Evolutionary conservation across 306 rosid genomes (phyloP).

Genomic region (Dalbergia cochinchinensis): DNA sequence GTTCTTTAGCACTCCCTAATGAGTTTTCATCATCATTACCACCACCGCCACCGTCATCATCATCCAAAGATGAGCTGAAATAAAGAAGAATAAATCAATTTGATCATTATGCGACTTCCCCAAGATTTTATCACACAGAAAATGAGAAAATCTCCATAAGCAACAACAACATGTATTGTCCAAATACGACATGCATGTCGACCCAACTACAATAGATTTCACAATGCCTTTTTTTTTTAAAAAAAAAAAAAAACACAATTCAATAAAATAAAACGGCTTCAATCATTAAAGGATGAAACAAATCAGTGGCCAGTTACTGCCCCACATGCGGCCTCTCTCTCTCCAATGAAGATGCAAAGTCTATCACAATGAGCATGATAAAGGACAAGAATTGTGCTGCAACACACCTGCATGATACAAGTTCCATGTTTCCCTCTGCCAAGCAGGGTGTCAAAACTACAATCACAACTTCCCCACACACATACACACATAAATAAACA

Average conservation of each 20-base stretch:
- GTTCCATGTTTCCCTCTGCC: constrained; percentile 10
- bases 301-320: background rate
- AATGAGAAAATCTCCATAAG: constrained; percentile 5
- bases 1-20: constrained; percentile 38
- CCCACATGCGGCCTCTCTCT: background rate
- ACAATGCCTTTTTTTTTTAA: background rate
- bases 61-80: constrained; percentile 66
- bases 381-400: background rate
- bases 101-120: constrained; percentile 20
- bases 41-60: constrained; percentile 40
- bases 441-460: background rate
- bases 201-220: constrained; percentile 24
- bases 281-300: constrained; percentile 18
- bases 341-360: background rate
- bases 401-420: constrained; percentile 21
- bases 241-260: constrained; percentile 2
- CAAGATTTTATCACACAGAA: background rate
- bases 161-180: background rate
- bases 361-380: constrained; percentile 6
- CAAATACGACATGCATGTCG: constrained; percentile 14
- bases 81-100: constrained; percentile 28
- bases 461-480: background rate
- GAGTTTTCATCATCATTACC: constrained; percentile 33
- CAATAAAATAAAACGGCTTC: constrained; percentile 12
- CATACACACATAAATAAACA: background rate